Evolutionary conservation across 345 rosid species (phyloP).

Genomic region (Limnanthes douglasii): DNA sequence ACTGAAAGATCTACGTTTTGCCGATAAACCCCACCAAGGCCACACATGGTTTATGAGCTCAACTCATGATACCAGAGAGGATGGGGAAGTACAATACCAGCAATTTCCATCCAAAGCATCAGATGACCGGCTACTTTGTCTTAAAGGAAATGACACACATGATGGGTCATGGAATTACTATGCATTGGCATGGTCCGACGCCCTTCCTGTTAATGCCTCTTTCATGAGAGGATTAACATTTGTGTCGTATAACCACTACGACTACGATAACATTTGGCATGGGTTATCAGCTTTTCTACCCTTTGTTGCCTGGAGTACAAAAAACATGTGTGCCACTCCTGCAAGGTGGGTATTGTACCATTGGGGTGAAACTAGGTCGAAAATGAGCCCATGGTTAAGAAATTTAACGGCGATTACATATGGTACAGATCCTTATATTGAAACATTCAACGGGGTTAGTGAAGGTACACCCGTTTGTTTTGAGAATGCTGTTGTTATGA

Average conservation of each 20-base stretch:
- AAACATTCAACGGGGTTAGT: slow-evolving; percentile 15
- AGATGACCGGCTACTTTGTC: slow-evolving; percentile 35
- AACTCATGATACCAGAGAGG: slow-evolving; percentile 34
- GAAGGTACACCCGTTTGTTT: slow-evolving; percentile 36
- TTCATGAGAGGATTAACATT: slow-evolving; percentile 44
- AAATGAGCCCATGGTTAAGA: slow-evolving; percentile 34
- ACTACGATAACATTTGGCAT: slow-evolving; percentile 57
- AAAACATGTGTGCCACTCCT: slow-evolving; percentile 27
- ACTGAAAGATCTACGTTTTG: slow-evolving; percentile 43
- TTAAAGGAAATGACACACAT: slow-evolving; percentile 39
- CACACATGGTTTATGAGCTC: slow-evolving; percentile 87
- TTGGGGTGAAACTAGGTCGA: slow-evolving; percentile 52
- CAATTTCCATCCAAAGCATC: slow-evolving; percentile 53
- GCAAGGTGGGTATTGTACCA: slow-evolving; percentile 54
- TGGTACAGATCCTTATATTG: slow-evolving; percentile 10
- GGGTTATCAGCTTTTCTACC: slow-evolving; percentile 40
- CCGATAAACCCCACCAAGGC: slow-evolving; percentile 27
- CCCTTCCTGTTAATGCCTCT: slow-evolving; percentile 36
- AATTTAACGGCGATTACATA: slow-evolving; percentile 32
- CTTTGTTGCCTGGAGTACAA: slow-evolving; percentile 53
- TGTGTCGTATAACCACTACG: slow-evolving; percentile 54
- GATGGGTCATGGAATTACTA: slow-evolving; percentile 71
- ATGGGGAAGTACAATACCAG: slow-evolving; percentile 49
- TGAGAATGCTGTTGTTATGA: slow-evolving; percentile 62
- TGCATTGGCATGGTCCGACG: slow-evolving; percentile 48